A percentile compares a stretch with the other conserved stretches of the same genome.
These are phyloP conservation scores for Trichoderma oligosporum DNA, from an alignment of 2,329 filamentous ascomycete species.

Conservation along the genomic window DNA sequence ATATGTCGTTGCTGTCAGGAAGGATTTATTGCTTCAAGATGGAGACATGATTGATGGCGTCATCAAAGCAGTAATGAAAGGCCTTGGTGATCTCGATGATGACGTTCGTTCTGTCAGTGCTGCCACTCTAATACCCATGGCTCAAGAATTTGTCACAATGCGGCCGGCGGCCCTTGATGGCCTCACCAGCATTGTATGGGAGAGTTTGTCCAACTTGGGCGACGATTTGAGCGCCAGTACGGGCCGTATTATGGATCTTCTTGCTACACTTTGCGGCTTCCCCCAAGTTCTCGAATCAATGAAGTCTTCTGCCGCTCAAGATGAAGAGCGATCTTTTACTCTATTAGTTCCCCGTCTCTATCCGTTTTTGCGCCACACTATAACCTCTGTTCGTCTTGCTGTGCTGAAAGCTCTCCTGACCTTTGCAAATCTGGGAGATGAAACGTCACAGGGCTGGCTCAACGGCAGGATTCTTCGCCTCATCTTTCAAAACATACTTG, in stretches of 20 bases:
- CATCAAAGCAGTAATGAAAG: constrained; percentile 89
- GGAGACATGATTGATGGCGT: constrained; percentile 87
- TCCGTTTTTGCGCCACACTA: constrained; percentile 93
- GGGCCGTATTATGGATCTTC: constrained; percentile 95
- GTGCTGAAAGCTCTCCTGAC: constrained; percentile 90
- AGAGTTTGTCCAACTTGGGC: constrained; percentile 92
- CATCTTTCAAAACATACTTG: constrained; percentile 90
- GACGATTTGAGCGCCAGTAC: constrained; percentile 97
- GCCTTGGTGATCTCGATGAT: constrained; percentile 84
- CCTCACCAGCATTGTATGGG: constrained; percentile 94
- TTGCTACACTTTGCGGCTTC: constrained; percentile 94
- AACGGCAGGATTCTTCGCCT: constrained; percentile 83
- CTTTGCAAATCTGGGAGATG: constrained; percentile 81
- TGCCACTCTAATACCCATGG: constrained; percentile 94
- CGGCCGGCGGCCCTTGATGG: constrained; percentile 72
- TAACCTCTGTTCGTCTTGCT: constrained; percentile 89
- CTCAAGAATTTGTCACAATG: constrained; percentile 86
- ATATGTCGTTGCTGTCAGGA: constrained; percentile 92
- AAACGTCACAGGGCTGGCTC: constrained; percentile 83
- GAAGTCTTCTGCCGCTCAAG: constrained; percentile 79
- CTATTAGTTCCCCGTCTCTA: constrained; percentile 90
- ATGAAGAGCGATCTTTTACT: constrained; percentile 85
- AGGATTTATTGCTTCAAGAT: constrained; percentile 83
- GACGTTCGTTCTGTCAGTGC: constrained; percentile 96
- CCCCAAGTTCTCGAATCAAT: constrained; percentile 88